Conservation (phyloP, 306 rosid species). For the Sicyos baderoa region DNA sequence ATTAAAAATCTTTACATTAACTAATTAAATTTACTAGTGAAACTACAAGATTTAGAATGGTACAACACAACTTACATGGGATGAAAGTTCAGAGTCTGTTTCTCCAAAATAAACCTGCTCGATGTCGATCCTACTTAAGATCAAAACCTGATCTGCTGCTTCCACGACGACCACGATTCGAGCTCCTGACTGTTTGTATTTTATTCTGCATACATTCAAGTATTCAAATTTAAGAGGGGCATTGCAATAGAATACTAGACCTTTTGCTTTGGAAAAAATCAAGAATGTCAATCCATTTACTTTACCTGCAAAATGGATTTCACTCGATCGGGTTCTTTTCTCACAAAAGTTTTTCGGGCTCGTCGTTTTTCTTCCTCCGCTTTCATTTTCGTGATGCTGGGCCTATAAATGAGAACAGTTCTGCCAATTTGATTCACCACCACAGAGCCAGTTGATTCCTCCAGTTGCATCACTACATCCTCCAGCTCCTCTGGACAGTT, state of each 20-base stretch:
- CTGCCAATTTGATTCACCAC: slow-evolving; percentile 67
- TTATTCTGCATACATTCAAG: slow-evolving; percentile 36
- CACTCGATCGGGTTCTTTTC: slow-evolving; percentile 29
- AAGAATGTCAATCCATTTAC: slow-evolving; percentile 10
- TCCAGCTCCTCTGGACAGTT: slow-evolving; percentile 83
- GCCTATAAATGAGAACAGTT: slow-evolving; percentile 64
- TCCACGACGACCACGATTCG: slow-evolving; percentile 47
- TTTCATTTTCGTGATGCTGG: slow-evolving; percentile 74
- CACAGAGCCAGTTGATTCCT: slow-evolving; percentile 48
- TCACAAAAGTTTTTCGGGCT: slow-evolving; percentile 31
- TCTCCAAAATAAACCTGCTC: neutral
- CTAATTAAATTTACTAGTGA: neutral
- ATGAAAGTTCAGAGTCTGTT: neutral
- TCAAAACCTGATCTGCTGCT: slow-evolving; percentile 39
- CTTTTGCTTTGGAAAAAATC: neutral
- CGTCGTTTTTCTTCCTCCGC: slow-evolving; percentile 71
- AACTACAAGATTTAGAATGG: slow-evolving; percentile 8
- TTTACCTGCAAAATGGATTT: slow-evolving; percentile 31
- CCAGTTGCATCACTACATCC: slow-evolving; percentile 51
- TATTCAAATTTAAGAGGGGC: slow-evolving; percentile 9
- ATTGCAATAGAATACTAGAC: neutral
- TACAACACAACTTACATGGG: neutral
- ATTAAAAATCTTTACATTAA: neutral
- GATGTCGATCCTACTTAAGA: slow-evolving; percentile 4
- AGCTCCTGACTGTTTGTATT: slow-evolving; percentile 26